Evolutionary conservation across 1,139 yeast genomes (phyloP).

Genomic region (Debaryomycetaceae sp.): DNA sequence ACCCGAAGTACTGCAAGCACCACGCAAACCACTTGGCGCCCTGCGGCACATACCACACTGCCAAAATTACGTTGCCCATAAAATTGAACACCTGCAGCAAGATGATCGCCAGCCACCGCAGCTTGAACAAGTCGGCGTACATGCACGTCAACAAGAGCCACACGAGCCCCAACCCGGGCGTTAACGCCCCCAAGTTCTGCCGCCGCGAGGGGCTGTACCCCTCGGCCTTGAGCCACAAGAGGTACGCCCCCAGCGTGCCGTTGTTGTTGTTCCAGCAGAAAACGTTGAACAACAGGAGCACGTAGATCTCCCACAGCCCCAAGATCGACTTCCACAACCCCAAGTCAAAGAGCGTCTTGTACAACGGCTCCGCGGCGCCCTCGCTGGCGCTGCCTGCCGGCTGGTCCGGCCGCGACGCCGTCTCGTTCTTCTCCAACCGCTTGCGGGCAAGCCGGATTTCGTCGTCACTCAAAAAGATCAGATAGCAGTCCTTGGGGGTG

Average conservation of each 20-base stretch:
- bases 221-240: constrained; percentile 36
- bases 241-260: constrained; percentile 47
- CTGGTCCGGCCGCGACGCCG: constrained; percentile 15
- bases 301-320: constrained; percentile 53
- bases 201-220: constrained; percentile 30
- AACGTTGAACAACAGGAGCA: constrained; percentile 47
- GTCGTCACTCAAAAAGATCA: constrained; percentile 55
- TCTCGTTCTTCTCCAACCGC: constrained; percentile 42
- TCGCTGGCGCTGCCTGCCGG: constrained; percentile 1
- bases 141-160: constrained; percentile 40
- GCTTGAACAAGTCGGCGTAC: constrained; percentile 45
- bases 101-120: constrained; percentile 55
- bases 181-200: constrained; percentile 39
- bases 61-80: constrained; percentile 37
- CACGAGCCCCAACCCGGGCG: constrained; percentile 40
- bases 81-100: constrained; percentile 47
- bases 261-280: constrained; percentile 61
- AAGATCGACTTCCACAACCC: constrained; percentile 47
- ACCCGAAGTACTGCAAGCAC: constrained; percentile 42
- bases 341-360: constrained; percentile 14
- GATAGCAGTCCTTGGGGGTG: constrained; percentile 57
- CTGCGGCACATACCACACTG: constrained; percentile 44
- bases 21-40: constrained; percentile 47
- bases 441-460: constrained; percentile 60
- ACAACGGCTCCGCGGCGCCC: constrained; percentile 1